Base-by-base conservation (phyloP, 441 rosid species). In the Viola pubescens region DNA sequence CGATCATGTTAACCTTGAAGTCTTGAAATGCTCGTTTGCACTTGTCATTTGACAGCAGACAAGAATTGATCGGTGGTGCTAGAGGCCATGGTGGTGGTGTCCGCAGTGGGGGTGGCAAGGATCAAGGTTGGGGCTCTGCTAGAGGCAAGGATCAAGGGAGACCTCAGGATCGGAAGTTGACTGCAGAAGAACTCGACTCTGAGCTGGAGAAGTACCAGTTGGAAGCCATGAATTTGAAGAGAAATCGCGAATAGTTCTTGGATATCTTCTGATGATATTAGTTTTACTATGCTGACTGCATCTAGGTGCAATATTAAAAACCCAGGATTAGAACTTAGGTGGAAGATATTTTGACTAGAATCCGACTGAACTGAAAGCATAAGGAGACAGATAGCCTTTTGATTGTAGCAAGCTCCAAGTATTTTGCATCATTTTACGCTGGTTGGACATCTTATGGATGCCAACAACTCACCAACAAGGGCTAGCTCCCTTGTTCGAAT, bases 111-210 rank as follows among this genome's bases (percentile, higher is more conserved):
- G 59, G 74, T 9, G 78, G 78, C 26, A 66, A 78, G 40, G 50
- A 55, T 52, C 75, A 26, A 26, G 34, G 34, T 26, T 26, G 78
- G 55, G 73, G 78, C 12, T 69, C 73, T 19, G 70, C 82, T 42
- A 70, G 82, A 72, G 88, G 79, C 4, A 77, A 75, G 41, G 75
- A 79, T 43, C 73, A 81, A 62, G 85, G 81, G 50, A 79, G 69
- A 60, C 82, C 61, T 9, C 77, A 69, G 10, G 71, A 75, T 6
- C 85, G 80, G 68, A 83, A 85, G 74, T 38, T 82, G 47, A 81
- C 98, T 55, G 86, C 88, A 0, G 88, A 87, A 54, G 88, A 83
- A 63, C 98, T 91, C 56, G 89, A 91, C 46, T 88, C 94, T 11
- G 96, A 91, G 62, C 73, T 88, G 75, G 96, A 78, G 67, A 81